Conservation (phyloP, 306 rosid genomes). For the Medicago lupulina region DNA sequence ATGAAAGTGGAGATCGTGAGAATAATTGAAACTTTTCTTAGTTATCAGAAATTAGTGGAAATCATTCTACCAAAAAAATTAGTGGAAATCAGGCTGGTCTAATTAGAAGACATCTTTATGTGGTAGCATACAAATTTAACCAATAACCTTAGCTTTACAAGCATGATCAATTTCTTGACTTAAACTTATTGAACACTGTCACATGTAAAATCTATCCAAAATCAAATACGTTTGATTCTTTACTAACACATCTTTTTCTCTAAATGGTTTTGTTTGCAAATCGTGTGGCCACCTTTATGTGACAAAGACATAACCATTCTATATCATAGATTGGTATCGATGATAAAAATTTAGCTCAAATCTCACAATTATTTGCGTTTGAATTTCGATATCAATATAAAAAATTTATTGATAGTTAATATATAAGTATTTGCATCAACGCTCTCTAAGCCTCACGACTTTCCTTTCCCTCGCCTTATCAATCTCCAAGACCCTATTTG, state of each 20-base stretch:
- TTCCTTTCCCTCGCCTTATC: not conserved
- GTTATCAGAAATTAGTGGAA: conserved; percentile 54
- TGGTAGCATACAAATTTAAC: conserved; percentile 53
- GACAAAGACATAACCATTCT: not conserved
- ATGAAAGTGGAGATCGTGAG: conserved; percentile 48
- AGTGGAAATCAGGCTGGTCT: conserved; percentile 85
- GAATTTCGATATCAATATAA: not conserved
- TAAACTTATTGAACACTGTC: conserved; percentile 45
- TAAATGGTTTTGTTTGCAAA: conserved; percentile 34
- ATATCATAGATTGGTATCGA: not conserved
- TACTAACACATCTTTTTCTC: conserved; percentile 31
- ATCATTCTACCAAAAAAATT: too few species aligned
- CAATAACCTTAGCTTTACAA: conserved; percentile 58
- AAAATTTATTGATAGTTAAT: not conserved
- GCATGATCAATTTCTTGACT: conserved; percentile 48
- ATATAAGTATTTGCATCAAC: not conserved
- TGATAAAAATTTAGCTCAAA: not conserved
- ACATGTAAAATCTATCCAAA: conserved; percentile 28
- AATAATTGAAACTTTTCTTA: conserved; percentile 45
- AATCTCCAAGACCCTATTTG: too few species aligned
- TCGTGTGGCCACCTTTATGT: conserved; percentile 35
- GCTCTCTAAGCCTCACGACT: too few species aligned
- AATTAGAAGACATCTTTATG: conserved; percentile 67
- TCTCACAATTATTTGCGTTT: not conserved
- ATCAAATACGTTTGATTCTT: conserved; percentile 44